Base-by-base conservation (phyloP, 2,329 filamentous ascomycete species). In the Pseudogymnoascus sp. region DNA sequence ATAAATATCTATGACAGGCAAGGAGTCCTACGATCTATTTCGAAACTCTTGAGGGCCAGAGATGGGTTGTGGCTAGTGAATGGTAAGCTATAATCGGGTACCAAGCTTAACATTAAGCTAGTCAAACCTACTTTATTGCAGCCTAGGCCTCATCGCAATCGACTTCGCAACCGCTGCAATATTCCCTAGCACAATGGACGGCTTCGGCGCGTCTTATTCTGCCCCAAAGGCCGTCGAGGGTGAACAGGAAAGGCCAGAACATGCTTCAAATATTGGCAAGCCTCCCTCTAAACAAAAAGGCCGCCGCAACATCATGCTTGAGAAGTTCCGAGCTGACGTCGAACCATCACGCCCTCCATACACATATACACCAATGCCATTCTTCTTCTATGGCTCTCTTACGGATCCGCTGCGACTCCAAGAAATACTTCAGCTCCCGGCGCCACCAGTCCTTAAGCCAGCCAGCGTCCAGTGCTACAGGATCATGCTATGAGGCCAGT, bases 321-420 rank as follows among this genome's bases (percentile, higher is more conserved):
- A 67, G 61, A 67, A 63, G 40, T 64, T 65, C 61, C 33, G 64
- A 53, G 35, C 37, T 18, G 38, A 64, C 63, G 59, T 60, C 61
- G 60, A 66, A 63, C 63, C 61, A 65, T 62, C 59, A 61, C 56
- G 59, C 35, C 50, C 14, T 63, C 53, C 37, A 59, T 65, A 37
- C 38, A 28, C 40, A 63, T 62, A 65, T 25, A 62, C 59, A 59
- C 63, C 63, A 62, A 66, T 64, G 60, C 64, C 37, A 62, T 66
- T 67, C 63, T 67, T 65, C 50, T 64, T 67, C 50, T 66, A 65
- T 50, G 65, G 66, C 42, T 63, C 65, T 64, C 66, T 66, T 59
- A 67, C 33, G 33, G 65, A 65, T 63, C 65, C 65, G 63, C 62
- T 63, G 7, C 61, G 53, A 64, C 63, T 66, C 31, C 65, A 67